Conservation (phyloP, 2,329 filamentous ascomycete species). For the Penicillium italicum region DNA sequence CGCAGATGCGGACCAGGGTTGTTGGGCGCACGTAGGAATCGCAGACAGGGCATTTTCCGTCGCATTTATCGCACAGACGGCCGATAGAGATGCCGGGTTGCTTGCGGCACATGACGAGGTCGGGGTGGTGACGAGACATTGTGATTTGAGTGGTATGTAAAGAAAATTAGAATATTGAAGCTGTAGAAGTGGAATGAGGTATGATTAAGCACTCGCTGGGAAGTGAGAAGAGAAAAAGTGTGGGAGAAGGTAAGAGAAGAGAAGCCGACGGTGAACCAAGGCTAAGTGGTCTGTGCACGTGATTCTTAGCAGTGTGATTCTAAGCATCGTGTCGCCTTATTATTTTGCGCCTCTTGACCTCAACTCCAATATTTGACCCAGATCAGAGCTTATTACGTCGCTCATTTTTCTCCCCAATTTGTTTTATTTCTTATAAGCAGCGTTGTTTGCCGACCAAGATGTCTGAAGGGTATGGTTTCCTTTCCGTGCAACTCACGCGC, state of each 20-base stretch:
- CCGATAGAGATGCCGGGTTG: slow-evolving; percentile 96
- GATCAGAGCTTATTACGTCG: background rate
- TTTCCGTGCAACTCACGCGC: background rate
- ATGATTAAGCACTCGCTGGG: background rate
- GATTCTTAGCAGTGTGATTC: slow-evolving; percentile 13
- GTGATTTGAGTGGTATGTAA: slow-evolving; percentile 23
- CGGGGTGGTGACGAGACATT: slow-evolving; percentile 95
- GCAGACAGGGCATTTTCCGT: slow-evolving; percentile 98
- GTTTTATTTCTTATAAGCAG: background rate
- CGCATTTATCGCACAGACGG: slow-evolving; percentile 98
- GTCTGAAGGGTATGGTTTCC: slow-evolving; percentile 25
- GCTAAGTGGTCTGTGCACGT: slow-evolving; percentile 26
- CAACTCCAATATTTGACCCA: background rate
- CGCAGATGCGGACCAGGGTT: slow-evolving; percentile 95
- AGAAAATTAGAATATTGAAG: background rate
- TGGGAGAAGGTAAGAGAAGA: background rate
- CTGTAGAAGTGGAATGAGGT: background rate
- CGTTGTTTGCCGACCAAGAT: background rate
- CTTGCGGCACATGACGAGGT: slow-evolving; percentile 99
- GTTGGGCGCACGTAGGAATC: slow-evolving; percentile 98
- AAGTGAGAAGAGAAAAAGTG: background rate
- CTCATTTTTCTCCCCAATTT: background rate
- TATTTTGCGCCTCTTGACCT: background rate
- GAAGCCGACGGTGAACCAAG: background rate
- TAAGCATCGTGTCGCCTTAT: background rate